A percentile compares a stretch with the other conserved stretches of the same genome.
Evolutionary conservation across 768 basidiomycete genomes (phyloP).

Genomic region (Russula lepida): DNA sequence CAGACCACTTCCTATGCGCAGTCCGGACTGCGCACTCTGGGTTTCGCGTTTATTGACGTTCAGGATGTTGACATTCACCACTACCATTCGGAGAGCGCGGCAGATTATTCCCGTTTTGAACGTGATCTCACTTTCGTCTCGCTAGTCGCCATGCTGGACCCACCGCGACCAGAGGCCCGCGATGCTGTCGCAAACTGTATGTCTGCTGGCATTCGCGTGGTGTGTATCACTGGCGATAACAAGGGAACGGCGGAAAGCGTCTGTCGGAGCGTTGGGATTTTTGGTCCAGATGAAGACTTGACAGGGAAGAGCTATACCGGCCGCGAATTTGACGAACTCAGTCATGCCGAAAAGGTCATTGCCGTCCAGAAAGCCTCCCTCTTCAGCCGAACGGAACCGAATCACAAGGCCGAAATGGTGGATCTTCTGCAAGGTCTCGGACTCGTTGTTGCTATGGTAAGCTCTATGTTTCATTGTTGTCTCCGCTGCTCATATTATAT

Average conservation of each 20-base stretch:
- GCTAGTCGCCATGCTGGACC: conserved; percentile 95
- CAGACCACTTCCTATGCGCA: conserved; percentile 67
- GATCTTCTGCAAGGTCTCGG: conserved; percentile 88
- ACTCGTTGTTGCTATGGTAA: conserved; percentile 90
- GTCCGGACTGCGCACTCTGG: conserved; percentile 82
- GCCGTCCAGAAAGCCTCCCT: conserved; percentile 85
- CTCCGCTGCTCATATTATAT: conserved; percentile 12
- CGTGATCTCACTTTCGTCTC: conserved; percentile 89
- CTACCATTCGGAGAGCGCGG: conserved; percentile 70
- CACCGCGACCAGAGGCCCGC: conserved; percentile 89
- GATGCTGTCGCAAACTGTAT: conserved; percentile 82
- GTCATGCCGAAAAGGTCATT: conserved; percentile 68
- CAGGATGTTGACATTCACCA: conserved; percentile 69
- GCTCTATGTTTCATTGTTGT: conserved; percentile 13
- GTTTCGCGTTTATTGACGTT: conserved; percentile 78
- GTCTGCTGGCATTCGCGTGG: conserved; percentile 88
- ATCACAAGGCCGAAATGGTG: conserved; percentile 90
- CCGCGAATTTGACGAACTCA: conserved; percentile 77
- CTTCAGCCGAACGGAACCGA: conserved; percentile 91
- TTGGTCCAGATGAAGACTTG: conserved; percentile 76
- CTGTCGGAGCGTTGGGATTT: conserved; percentile 92
- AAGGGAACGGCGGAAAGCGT: conserved; percentile 97
- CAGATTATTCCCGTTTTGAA: conserved; percentile 87
- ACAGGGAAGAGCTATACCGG: conserved; percentile 96
- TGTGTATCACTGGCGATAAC: conserved; percentile 98